Evolutionary conservation across 2,329 filamentous ascomycete genomes (phyloP).

Genomic region (Hypoxylon sp.): DNA sequence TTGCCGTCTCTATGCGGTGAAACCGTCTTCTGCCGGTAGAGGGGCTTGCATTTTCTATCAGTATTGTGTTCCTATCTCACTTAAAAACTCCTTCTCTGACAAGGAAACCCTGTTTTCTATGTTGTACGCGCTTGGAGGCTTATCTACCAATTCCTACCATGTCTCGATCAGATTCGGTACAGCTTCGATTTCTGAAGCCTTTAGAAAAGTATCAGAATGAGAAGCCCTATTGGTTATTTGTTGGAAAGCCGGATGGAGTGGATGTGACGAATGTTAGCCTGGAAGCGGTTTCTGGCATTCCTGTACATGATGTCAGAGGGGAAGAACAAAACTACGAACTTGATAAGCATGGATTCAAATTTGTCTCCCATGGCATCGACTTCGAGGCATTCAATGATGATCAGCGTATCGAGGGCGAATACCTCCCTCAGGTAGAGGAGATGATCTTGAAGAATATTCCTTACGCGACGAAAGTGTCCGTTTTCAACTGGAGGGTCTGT

Average conservation of each 20-base stretch:
- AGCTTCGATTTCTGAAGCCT: conserved; percentile 1
- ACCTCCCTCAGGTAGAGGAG: neutral
- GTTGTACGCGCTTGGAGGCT: neutral
- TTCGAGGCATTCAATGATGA: neutral
- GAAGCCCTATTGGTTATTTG: neutral
- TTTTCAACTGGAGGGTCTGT: neutral
- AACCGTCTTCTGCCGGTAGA: neutral
- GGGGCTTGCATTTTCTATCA: neutral
- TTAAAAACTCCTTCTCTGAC: neutral
- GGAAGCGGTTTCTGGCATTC: neutral
- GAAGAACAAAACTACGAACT: neutral
- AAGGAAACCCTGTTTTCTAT: neutral
- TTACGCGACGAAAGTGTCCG: neutral
- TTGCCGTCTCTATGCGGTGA: neutral
- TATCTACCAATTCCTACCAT: neutral
- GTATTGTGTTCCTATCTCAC: neutral
- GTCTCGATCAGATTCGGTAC: neutral
- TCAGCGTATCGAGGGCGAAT: neutral
- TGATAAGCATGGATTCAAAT: neutral
- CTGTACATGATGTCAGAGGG: neutral
- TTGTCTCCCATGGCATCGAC: neutral
- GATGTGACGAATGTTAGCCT: neutral
- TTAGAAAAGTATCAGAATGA: neutral
- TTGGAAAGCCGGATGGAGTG: neutral
- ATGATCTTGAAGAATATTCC: neutral